These are phyloP conservation scores for Furcasterigmium furcatum DNA, from an alignment of 2,329 filamentous ascomycete species.

Conservation along the genomic window DNA sequence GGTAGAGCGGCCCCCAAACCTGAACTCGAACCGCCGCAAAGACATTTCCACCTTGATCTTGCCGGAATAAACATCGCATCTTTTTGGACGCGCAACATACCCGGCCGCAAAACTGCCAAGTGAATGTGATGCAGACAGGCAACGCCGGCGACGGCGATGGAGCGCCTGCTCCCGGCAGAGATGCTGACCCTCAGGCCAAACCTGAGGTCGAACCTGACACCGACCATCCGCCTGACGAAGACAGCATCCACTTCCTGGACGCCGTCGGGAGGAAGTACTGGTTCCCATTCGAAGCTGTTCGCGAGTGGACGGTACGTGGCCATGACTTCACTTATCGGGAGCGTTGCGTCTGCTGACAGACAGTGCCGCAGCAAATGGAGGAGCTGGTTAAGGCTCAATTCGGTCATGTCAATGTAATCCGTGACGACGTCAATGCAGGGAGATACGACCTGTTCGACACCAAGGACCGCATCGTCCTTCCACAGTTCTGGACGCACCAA, in stretches of 20 bases:
- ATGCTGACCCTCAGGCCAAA: neutral
- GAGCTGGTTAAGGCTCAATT: constrained; percentile 82
- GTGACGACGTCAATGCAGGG: constrained; percentile 72
- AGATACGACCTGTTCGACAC: constrained; percentile 79
- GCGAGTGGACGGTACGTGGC: constrained; percentile 71
- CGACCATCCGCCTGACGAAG: neutral
- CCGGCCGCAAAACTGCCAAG: neutral
- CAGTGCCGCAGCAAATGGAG: constrained; percentile 69
- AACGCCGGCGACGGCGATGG: neutral
- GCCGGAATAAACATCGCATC: neutral
- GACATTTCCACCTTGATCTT: neutral
- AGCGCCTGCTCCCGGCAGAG: neutral
- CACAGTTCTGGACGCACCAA: constrained; percentile 75
- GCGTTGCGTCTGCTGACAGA: constrained; percentile 14
- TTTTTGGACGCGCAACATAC: neutral
- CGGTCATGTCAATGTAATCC: constrained; percentile 70
- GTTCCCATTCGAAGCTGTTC: constrained; percentile 83
- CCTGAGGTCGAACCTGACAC: neutral
- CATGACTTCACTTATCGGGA: neutral
- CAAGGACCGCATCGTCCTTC: constrained; percentile 77
- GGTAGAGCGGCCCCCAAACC: no score
- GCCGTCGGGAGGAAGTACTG: constrained; percentile 89
- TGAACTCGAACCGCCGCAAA: neutral
- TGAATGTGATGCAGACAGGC: neutral
- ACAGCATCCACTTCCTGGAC: constrained; percentile 77